A percentile compares a stretch with the other conserved stretches of the same genome.
These are phyloP conservation scores for Cutaneotrichosporon sp. DNA, from an alignment of 1,284 basidiomycete genomes.

Conservation along the genomic window DNA sequence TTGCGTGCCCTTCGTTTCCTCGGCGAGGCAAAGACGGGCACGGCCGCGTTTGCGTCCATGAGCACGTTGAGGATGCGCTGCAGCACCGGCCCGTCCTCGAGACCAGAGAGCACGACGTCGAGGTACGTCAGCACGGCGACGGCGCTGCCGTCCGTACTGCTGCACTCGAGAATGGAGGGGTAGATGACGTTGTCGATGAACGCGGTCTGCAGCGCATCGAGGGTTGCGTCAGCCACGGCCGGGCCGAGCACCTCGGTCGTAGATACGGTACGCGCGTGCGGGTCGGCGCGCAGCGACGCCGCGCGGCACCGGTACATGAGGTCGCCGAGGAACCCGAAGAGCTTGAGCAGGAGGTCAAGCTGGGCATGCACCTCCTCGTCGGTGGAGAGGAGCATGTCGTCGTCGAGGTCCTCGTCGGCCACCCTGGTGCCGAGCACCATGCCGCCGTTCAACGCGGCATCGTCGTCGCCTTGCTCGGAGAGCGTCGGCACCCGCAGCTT, in stretches of 20 bases:
- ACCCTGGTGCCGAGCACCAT: conserved; percentile 30
- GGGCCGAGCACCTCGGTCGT: conserved; percentile 60
- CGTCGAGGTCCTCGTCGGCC: conserved; percentile 56
- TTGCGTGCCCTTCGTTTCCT: conserved; percentile 21
- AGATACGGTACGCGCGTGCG: conserved; percentile 19
- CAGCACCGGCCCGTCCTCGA: conserved; percentile 62
- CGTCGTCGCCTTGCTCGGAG: conserved; percentile 61
- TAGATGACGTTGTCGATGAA: conserved; percentile 93
- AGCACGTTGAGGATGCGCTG: conserved; percentile 35
- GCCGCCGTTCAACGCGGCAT: conserved; percentile 60
- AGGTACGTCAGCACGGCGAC: conserved; percentile 97
- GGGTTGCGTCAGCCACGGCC: conserved; percentile 75
- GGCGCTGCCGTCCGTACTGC: conserved; percentile 86
- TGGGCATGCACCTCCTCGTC: conserved; percentile 74
- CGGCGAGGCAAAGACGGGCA: conserved; percentile 13
- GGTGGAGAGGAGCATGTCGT: conserved; percentile 60
- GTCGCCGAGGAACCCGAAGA: conserved; percentile 90
- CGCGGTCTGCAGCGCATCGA: conserved; percentile 78
- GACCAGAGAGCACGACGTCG: conserved; percentile 77
- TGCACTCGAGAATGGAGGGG: conserved; percentile 91
- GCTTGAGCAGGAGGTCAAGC: conserved; percentile 82
- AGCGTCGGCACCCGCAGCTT: conserved; percentile 62
- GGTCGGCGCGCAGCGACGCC: conserved; percentile 28
- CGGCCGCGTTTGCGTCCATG: conserved; percentile 35
- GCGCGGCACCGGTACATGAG: conserved; percentile 57